These are phyloP conservation scores for Filobasidium uniguttulatum DNA, from an alignment of 1,284 basidiomycete species.

Conservation along the genomic window DNA sequence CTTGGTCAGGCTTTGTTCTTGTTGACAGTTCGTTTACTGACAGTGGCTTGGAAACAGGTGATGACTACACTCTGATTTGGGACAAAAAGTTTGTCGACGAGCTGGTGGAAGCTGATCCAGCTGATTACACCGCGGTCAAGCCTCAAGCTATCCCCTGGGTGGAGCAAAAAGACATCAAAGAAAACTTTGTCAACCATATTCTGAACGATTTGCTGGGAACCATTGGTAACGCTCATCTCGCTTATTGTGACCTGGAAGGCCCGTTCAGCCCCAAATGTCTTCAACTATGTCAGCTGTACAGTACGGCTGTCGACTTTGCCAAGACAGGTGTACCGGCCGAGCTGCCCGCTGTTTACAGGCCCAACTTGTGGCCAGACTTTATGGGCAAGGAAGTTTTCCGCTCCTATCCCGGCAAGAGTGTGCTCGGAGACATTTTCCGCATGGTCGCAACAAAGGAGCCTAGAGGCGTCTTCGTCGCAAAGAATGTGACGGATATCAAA, in stretches of 20 bases:
- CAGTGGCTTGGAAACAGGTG: conserved; percentile 19
- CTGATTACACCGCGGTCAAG: conserved; percentile 30
- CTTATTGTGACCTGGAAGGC: conserved; percentile 23
- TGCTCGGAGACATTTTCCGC: conserved; percentile 32
- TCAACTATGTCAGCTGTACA: conserved; percentile 10
- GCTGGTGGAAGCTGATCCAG: conserved; percentile 22
- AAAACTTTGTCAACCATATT: conserved; percentile 20
- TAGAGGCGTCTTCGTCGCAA: not conserved
- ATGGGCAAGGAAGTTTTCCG: conserved; percentile 29
- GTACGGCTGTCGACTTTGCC: conserved; percentile 34
- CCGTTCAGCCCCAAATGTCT: conserved; percentile 9
- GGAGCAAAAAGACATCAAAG: conserved; percentile 30
- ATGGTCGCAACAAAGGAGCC: conserved; percentile 14
- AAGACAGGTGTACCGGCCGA: conserved; percentile 33
- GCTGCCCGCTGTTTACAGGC: conserved; percentile 20
- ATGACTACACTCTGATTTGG: conserved; percentile 37
- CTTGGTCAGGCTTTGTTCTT: too few relatives aligned
- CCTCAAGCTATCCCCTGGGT: conserved; percentile 26
- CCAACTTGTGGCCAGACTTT: conserved; percentile 33
- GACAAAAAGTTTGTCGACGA: conserved; percentile 29
- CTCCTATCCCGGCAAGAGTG: conserved; percentile 21
- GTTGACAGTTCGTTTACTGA: too few relatives aligned
- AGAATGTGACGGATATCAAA: conserved; percentile 2
- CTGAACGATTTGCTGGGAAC: conserved; percentile 28
- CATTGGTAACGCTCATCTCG: conserved; percentile 34